Percentiles rank a stretch among this genome's conserved stretches.
Evolutionary conservation across 2,329 filamentous ascomycete genomes (phyloP).

Genomic region (Claviceps humidiphila): DNA sequence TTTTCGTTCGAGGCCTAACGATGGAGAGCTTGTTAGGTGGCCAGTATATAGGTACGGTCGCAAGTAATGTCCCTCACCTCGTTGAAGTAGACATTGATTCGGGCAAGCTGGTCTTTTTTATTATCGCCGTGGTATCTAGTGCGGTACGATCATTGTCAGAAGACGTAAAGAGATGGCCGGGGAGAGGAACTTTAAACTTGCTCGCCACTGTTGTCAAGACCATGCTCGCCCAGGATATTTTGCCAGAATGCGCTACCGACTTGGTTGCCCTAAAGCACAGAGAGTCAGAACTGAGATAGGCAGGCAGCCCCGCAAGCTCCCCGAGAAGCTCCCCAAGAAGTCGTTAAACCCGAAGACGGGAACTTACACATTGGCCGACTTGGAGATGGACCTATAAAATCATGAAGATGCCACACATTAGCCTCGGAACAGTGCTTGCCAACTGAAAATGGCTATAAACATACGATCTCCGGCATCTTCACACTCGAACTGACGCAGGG

Average conservation of each 20-base stretch:
- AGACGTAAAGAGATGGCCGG: background rate
- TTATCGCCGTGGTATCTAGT: constrained; percentile 80
- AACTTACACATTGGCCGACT: constrained; percentile 92
- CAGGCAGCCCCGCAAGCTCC: no score
- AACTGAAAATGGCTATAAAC: background rate
- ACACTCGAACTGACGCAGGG: background rate
- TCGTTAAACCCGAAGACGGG: background rate
- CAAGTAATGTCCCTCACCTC: constrained; percentile 28
- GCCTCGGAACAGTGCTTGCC: background rate
- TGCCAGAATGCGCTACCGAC: constrained; percentile 99
- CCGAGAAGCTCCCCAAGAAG: background rate
- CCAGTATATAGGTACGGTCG: background rate
- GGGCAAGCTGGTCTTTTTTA: constrained; percentile 97
- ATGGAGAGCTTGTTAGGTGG: background rate
- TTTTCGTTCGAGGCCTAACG: constrained; percentile 83
- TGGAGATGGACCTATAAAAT: constrained; percentile 85
- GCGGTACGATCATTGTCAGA: background rate
- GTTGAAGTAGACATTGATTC: constrained; percentile 99
- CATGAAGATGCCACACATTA: constrained; percentile 34
- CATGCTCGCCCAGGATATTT: constrained; percentile 79
- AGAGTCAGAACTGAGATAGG: background rate
- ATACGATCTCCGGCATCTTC: constrained; percentile 7
- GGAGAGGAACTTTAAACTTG: background rate
- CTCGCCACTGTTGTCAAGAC: constrained; percentile 89
- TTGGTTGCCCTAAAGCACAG: constrained; percentile 78